Evolutionary conservation across 768 basidiomycete genomes (phyloP).

Genomic region (Leucosporidium creatinivorum): DNA sequence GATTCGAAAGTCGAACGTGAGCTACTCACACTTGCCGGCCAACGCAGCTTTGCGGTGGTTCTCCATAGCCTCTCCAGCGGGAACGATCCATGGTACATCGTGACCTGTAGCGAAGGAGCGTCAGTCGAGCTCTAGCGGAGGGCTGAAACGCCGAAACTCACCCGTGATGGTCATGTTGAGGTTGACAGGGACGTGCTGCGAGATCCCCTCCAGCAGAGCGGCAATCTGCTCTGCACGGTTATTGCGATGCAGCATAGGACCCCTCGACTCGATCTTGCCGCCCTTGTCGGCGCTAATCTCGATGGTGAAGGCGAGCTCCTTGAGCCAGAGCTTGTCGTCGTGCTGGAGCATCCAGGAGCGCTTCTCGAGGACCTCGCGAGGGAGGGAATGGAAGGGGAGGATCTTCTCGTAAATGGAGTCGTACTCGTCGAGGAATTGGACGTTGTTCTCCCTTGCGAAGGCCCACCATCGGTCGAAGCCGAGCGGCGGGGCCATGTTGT

Average conservation of each 20-base stretch:
- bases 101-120: constrained; percentile 7
- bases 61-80: constrained; percentile 21
- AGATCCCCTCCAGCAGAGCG: constrained; percentile 24
- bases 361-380: constrained; percentile 17
- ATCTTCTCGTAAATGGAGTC: constrained; percentile 51
- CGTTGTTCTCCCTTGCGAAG: constrained; percentile 62
- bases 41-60: constrained; percentile 15
- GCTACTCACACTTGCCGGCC: constrained; percentile 13
- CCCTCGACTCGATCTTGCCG: constrained; percentile 5
- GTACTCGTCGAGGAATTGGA: constrained; percentile 82
- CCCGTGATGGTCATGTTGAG: constrained; percentile 36
- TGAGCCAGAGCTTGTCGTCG: constrained; percentile 19
- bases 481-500: constrained; percentile 39
- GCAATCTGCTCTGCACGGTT: constrained; percentile 19
- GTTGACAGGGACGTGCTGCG: constrained; percentile 31
- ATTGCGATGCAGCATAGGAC: constrained; percentile 18
- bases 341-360: constrained; percentile 23
- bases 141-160: neutral
- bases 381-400: constrained; percentile 47
- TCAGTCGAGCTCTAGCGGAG: neutral
- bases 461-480: neutral
- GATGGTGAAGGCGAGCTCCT: constrained; percentile 29
- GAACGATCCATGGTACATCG: constrained; percentile 29
- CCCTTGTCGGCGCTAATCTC: constrained; percentile 15
- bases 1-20: neutral